Conservation (phyloP, 2,329 filamentous ascomycete genomes). For the Sporothrix mexicana region DNA sequence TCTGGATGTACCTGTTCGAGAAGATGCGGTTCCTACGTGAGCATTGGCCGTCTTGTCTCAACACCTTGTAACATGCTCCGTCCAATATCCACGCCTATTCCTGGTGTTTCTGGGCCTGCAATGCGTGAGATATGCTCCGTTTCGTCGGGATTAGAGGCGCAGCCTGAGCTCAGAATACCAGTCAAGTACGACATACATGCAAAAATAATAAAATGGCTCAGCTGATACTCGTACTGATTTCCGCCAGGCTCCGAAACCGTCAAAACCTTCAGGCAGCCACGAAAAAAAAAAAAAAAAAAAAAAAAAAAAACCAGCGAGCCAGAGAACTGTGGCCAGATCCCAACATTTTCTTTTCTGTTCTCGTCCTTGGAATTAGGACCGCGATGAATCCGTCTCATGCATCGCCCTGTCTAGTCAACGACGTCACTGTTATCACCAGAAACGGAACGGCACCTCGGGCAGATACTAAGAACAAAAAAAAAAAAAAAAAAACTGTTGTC, state of each 20-base stretch:
- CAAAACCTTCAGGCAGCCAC: conserved; percentile 8
- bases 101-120: no score
- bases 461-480: background rate
- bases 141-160: background rate
- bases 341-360: conserved; percentile 1
- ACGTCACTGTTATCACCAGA: conserved; percentile 15
- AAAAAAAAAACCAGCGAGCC: background rate
- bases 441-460: background rate
- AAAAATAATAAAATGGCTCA: background rate
- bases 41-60: conserved; percentile 7
- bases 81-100: no score
- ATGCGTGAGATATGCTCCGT: conserved; percentile 8
- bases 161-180: background rate
- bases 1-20: background rate
- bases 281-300: background rate
- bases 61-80: background rate
- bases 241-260: conserved; percentile 22
- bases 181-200: no score
- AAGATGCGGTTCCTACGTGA: background rate
- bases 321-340: background rate
- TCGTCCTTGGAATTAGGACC: background rate
- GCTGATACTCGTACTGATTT: background rate
- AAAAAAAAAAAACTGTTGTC: background rate
- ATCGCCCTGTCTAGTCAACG: background rate
- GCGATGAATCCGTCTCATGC: background rate